Evolutionary conservation across 2,329 filamentous ascomycete genomes (phyloP), one percentile per base, ranked within the genome.

Genomic region (Truncatella angustata): DNA sequence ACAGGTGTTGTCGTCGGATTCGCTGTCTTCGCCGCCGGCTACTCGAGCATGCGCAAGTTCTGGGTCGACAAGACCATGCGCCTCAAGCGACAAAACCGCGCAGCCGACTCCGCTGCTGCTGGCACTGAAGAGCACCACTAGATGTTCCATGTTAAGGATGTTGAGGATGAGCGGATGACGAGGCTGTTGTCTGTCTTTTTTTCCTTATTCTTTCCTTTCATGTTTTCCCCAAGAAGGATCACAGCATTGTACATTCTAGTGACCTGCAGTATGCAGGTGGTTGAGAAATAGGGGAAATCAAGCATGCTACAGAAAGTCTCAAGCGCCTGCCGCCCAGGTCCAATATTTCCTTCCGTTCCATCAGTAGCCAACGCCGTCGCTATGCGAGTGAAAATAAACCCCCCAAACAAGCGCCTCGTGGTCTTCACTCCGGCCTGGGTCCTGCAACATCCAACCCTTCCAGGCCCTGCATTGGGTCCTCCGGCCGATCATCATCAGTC

Each of bases 381-480:
- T 67, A 67, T 68, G 65, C 62, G 26, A 45, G 43, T 53, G 45
- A 43, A 50, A 53, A 58, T 51, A 52, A 50, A 36, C 21, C 12
- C 30, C n/a, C 18, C 52, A 47, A 37, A 18, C 20, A 28, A 16
- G n/a, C 16, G 28, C 18, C 18, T 34, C 20, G 46, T 61, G 59
- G 35, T 49, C 47, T 58, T 82, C 69, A 94, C 64, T 83, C 85
- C 50, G 82, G 87, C 70, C 90, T 92, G 11, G 94, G 94, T 7
- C 95, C 95, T 51, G 93, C 95, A 62, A 97, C 90, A 71, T 97
- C 95, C 50, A 97, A 76, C 14, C 89, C 90, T 69, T 97, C 92
- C 5, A 99, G 75, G 30, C 92, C 93, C 72, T 97, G 91, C 94
- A 99, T 99, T 3, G 93, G 91, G 73, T 97, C 91, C 61, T 87